phyloP scores from a whole-genome alignment of 306 rosid genomes.

The Astragalus glycyphyllos region DNA sequence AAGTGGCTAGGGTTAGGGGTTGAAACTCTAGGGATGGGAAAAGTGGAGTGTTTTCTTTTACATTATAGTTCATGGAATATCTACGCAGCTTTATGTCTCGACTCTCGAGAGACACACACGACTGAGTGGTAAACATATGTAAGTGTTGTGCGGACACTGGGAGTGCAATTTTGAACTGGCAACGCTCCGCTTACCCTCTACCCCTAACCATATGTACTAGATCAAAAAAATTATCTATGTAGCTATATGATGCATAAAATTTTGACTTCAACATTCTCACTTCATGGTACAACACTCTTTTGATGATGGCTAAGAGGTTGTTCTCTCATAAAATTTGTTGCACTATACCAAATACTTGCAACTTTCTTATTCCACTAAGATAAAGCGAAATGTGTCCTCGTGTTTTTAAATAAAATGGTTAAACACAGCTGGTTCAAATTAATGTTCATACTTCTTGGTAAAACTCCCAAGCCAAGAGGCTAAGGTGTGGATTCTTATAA shows the following conservation, averaged over 20 bases:
- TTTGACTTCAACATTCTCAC: slow-evolving; percentile 1
- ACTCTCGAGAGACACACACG: too few relatives aligned
- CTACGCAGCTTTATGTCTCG: slow-evolving; percentile 15
- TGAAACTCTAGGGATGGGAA: neutral
- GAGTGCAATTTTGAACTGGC: too few relatives aligned
- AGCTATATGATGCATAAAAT: slow-evolving; percentile 7
- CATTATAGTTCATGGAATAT: slow-evolving; percentile 12
- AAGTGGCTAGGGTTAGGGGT: too few relatives aligned
- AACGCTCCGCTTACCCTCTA: too few relatives aligned
- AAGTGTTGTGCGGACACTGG: too few relatives aligned
- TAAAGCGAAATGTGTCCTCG: slow-evolving; percentile 6
- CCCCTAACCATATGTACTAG: too few relatives aligned
- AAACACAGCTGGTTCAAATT: slow-evolving; percentile 8
- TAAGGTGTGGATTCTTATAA: slow-evolving; percentile 28
- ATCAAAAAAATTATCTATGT: neutral
- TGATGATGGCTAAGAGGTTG: slow-evolving; percentile 9
- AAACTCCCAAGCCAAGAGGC: slow-evolving; percentile 13
- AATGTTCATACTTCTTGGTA: slow-evolving; percentile 22
- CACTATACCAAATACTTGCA: slow-evolving; percentile 14
- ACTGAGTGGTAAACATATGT: too few relatives aligned
- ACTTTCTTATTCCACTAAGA: slow-evolving; percentile 19
- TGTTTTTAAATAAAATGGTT: slow-evolving; percentile 1
- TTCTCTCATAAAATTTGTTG: slow-evolving; percentile 19
- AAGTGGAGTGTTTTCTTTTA: neutral
- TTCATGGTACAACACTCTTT: slow-evolving; percentile 24